Base-by-base conservation (phyloP, 2,329 filamentous ascomycete species). In the Xylariales sp. region DNA sequence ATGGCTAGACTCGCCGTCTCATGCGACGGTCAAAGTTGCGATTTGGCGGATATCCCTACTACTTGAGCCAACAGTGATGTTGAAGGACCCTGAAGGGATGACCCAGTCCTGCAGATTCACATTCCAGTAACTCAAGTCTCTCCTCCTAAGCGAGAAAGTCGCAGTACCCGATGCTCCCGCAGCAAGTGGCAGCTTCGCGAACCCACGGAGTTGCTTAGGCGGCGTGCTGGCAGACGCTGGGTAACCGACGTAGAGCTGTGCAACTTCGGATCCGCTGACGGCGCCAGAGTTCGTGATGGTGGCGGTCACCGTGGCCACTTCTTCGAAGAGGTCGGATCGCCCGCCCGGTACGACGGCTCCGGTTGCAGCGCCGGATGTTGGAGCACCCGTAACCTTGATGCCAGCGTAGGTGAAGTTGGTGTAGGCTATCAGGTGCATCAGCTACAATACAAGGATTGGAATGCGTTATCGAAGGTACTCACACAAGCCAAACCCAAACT, bases 401-500 rank as follows among this genome's bases (percentile, higher is more conserved):
- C 68, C 63, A 12, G 73, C 70, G 56, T 80, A 82, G 21, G 70
- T 69, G 61, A 86, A 88, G 19, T 71, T 80, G 2, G 84, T 86
- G 63, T 86, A 88, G 11, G 80, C 82, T 73, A 45, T 25, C 14
- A 25, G n/a, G 11, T 27, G n/a, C 5, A 29, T 29, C 4, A 22
- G 4, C 22, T 20, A n/a, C n/a, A n/a, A n/a, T n/a, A 27, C n/a
- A 8, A 27, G 24, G 7, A 27, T 27, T n/a, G 7, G 8, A 8
- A 27, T 27, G 4, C 12, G 2, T n/a, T n/a, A 14, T 31, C 0
- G 28, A 11, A 20, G 20, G 3, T 6, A 61, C 67, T 63, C 54
- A 70, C 67, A 71, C 19, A 85, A 64, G 0, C 81, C 81, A 51
- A 78, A 78, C 5, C 81, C 81, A 48, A 84, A 85, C 44, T 78